Evolutionary conservation across 129 eudicot genomes (phyloP), one percentile per base, ranked within the genome.

Genomic region (Flaveria brownii): DNA sequence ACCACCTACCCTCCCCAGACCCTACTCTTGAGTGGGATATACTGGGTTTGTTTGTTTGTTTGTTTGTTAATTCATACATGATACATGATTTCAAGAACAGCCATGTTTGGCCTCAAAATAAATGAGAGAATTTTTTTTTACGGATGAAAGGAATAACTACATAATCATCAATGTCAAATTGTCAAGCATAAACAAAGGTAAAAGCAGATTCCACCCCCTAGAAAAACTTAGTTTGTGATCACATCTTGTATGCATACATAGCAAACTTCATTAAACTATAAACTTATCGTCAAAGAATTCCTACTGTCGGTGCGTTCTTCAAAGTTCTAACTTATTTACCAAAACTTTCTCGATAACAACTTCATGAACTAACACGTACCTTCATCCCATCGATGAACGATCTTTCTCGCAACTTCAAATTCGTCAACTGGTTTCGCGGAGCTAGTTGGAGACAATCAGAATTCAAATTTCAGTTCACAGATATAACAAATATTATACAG

Each of bases 301-400:
- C 18, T 28, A 59, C 15, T 68, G 18, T 55, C 41, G 5, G 12
- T 55, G 61, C 9, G 18, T 25, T 62, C 30, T 26, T 3, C 12
- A 75, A 12, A 63, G 30, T n/a, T 62, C 33, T 74, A 62, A 28
- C 33, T 5, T 75, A 62, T 17, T 28, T 62, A 16, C 49, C 71
- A 45, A 43, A 43, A 30, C 49, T 71, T 16, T 28, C 63, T 9
- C 76, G 6, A 12, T 6, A 22, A 51, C 18, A 55, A 49, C 61
- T 65, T 25, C 23, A 46, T 57, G 42, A 80, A 75, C 6, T 45
- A 76, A 15, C 62, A 47, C 51, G 64, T 85, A 93, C 98, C 98
- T 93, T 87, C 88, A 10, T 90, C 97, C 98, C 98, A 93, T 33
- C 81, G 71, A 81, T 84, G 80, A 46, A 93, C 90, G 64, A 93